These are phyloP conservation scores for Mortierella sp. DNA, from an alignment of 371 early-diverging fungal species.

Conservation along the genomic window DNA sequence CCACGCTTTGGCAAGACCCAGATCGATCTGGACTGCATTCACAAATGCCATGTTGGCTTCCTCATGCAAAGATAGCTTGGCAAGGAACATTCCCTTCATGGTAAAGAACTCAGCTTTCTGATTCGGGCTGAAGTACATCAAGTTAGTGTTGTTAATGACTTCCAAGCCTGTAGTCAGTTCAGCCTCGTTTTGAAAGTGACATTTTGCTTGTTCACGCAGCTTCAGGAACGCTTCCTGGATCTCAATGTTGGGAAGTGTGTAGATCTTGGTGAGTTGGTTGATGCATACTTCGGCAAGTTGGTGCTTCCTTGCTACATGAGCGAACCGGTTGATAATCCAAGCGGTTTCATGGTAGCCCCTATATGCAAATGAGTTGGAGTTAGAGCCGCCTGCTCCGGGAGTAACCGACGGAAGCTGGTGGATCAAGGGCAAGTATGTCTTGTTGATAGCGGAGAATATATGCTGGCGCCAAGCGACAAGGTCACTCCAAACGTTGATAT, in stretches of 20 bases:
- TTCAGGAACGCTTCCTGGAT: constrained; percentile 99
- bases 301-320: constrained; percentile 97
- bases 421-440: constrained; percentile 91
- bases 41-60: constrained; percentile 96
- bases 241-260: constrained; percentile 99
- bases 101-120: constrained; percentile 99
- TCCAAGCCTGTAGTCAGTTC: constrained; percentile 96
- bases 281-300: constrained; percentile 95
- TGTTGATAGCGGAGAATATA: constrained; percentile 96
- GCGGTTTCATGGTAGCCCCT: constrained; percentile 99
- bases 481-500: constrained; percentile 98
- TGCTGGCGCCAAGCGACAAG: constrained; percentile 98
- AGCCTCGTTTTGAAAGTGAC: constrained; percentile 87
- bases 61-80: constrained; percentile 86
- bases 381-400: constrained; percentile 64
- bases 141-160: constrained; percentile 98
- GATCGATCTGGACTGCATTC: constrained; percentile 94
- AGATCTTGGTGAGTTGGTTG: constrained; percentile 94
- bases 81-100: constrained; percentile 94
- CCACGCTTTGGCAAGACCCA: constrained; percentile 94
- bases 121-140: constrained; percentile 91
- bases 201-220: constrained; percentile 98
- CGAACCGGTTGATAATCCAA: constrained; percentile 99
- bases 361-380: constrained; percentile 89
- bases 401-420: constrained; percentile 68